phyloP scores from a whole-genome alignment of 2,329 filamentous ascomycete genomes.

The Apiospora hydei region DNA sequence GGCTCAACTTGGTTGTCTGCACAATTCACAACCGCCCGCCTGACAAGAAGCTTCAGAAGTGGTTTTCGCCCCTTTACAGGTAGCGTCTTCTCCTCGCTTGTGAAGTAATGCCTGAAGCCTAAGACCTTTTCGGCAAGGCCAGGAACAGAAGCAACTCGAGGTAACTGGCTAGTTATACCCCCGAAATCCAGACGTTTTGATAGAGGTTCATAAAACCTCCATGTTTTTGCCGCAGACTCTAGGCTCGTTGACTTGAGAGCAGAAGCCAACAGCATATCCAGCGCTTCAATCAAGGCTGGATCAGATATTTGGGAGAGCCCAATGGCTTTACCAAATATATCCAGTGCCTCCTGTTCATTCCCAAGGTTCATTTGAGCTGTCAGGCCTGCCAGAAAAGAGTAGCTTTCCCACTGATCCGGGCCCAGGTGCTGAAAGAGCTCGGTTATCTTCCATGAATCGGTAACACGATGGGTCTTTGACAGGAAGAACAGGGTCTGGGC shows the following conservation, averaged over 20 bases:
- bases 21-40: constrained; percentile 39
- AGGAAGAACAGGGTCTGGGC: constrained; percentile 51
- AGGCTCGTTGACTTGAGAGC: constrained; percentile 42
- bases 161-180: constrained; percentile 36
- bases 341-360: constrained; percentile 47
- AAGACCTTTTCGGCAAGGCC: constrained; percentile 38
- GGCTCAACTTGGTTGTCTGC: constrained; percentile 38
- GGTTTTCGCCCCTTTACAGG: constrained; percentile 28
- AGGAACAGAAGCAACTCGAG: constrained; percentile 34
- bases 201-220: constrained; percentile 39
- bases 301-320: constrained; percentile 32
- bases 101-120: constrained; percentile 31
- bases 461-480: constrained; percentile 48
- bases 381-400: constrained; percentile 49
- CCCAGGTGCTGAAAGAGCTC: constrained; percentile 52
- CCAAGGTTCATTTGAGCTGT: constrained; percentile 50
- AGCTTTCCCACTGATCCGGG: constrained; percentile 48
- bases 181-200: constrained; percentile 37
- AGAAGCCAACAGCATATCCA: constrained; percentile 53
- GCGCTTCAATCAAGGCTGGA: constrained; percentile 45
- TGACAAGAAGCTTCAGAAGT: constrained; percentile 37
- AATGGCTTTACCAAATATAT: constrained; percentile 49
- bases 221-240: constrained; percentile 33
- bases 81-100: constrained; percentile 19
- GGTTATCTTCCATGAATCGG: constrained; percentile 54